Evolutionary conservation across 805 yeast genomes (phyloP), one percentile per base, ranked within the genome.

Genomic region (Yarrowia deformans): DNA sequence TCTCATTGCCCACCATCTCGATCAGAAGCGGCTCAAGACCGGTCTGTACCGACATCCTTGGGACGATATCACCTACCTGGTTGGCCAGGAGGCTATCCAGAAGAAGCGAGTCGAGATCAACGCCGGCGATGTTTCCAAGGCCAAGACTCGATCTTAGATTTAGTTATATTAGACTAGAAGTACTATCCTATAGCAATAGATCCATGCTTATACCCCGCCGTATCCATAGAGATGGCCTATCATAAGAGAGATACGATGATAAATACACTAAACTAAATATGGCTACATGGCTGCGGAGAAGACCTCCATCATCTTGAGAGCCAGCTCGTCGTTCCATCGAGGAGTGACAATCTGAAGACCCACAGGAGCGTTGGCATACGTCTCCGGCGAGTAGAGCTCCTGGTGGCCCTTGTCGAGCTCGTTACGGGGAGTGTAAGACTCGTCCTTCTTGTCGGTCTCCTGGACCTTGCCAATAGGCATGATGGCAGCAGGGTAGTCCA

Each of bases 271-370:
- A 39, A 12, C 16, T 10, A 12, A 4, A 5, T 13, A 1, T 5
- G 2, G 1, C 18, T n/a, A 56, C 32, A 56, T 8, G 9, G 63
- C 63, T 1, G 29, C 1, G 16, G 63, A 29, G n/a, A 56, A 56
- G 12, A 56, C 63, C 63, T 56, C 63, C 63, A 56, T 56, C 48
- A 56, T 40, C 32, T 56, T 56, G 18, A 60, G 23, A 13, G 37
- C 37, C 43, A 60, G 32, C 37, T 88, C 91, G 73, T 88, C 91
- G 70, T 87, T 84, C 69, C 83, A 84, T 69, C 87, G 80, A 69
- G 83, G 80, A 34, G 88, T 83, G 18, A 86, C 82, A 32, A 88
- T 71, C 74, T 88, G 91, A 8, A 87, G 71, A 3, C 83, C 80
- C 3, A 87, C 85, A 0, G 90, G 89, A 73, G 85, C 85, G 3